These are phyloP conservation scores for Strigomonas culicis DNA, from an alignment of 208 protist species.

Conservation along the genomic window DNA sequence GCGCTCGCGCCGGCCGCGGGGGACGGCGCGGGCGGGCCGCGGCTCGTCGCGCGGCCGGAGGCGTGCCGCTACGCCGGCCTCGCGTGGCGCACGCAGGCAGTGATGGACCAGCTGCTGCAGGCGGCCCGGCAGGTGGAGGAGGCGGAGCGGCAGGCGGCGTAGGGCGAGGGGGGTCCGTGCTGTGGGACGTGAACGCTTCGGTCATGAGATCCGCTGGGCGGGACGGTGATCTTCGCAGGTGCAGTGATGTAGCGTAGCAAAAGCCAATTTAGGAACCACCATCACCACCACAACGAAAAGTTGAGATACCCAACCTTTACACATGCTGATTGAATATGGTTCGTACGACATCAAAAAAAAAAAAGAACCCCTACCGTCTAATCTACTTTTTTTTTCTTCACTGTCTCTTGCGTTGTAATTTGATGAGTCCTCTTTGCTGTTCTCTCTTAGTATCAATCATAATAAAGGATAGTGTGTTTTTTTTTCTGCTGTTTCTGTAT, in stretches of 20 bases:
- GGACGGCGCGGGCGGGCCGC: constrained; percentile 17
- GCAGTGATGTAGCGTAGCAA: too few species aligned
- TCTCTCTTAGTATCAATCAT: too few species aligned
- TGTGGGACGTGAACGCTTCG: too few species aligned
- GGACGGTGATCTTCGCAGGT: too few species aligned
- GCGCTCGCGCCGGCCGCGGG: constrained; percentile 15
- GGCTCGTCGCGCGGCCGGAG: constrained; percentile 27
- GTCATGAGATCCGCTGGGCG: too few species aligned
- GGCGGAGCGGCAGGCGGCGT: neutral
- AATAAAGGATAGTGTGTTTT: neutral
- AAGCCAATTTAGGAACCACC: too few species aligned
- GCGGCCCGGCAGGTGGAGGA: constrained; percentile 25
- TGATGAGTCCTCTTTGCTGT: too few species aligned
- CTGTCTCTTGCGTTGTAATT: too few species aligned
- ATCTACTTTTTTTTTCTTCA: neutral
- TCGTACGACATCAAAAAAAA: neutral
- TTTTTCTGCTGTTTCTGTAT: constrained; percentile 7
- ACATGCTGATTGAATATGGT: neutral
- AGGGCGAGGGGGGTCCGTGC: too few species aligned
- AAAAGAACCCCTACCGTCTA: neutral
- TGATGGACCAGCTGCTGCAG: constrained; percentile 62
- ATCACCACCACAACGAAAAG: neutral
- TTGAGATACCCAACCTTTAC: too few species aligned
- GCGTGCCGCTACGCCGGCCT: constrained; percentile 27
- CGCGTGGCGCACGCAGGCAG: constrained; percentile 53